Conservation (phyloP, 2,329 filamentous ascomycete genomes). For the Xylaria polymorpha region DNA sequence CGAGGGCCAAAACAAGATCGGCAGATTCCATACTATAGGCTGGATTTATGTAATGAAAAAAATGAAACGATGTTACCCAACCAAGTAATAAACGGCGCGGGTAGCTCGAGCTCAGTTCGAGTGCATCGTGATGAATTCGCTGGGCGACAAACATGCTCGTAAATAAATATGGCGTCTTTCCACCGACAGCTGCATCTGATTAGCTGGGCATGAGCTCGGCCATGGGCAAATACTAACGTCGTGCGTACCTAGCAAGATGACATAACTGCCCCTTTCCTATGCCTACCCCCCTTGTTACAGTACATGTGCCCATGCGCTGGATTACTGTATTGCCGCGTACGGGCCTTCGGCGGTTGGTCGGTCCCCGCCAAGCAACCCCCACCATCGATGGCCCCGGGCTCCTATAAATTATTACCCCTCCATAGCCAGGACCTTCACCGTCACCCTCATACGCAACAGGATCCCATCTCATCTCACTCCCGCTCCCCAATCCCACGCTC, state of each 20-base stretch:
- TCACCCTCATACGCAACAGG: neutral
- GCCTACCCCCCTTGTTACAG: neutral
- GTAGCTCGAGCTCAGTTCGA: neutral
- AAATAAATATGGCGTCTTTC: neutral
- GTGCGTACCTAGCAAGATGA: neutral
- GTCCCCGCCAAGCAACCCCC: constrained; percentile 43
- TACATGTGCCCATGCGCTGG: neutral
- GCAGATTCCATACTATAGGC: constrained; percentile 33
- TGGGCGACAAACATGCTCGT: neutral
- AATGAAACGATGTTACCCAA: constrained; percentile 33
- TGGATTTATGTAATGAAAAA: constrained; percentile 40
- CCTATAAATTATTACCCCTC: constrained; percentile 50
- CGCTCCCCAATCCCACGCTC: constrained; percentile 28
- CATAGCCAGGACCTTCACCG: constrained; percentile 32
- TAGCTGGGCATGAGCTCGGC: neutral
- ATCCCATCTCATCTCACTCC: constrained; percentile 1
- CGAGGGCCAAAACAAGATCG: constrained; percentile 32
- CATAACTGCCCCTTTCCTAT: neutral
- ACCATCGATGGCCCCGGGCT: constrained; percentile 39
- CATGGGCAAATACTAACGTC: neutral
- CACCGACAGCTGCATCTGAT: neutral
- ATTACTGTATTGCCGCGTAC: constrained; percentile 16
- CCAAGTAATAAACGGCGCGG: neutral
- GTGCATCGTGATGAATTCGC: neutral
- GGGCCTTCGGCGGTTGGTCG: constrained; percentile 1